Evolutionary conservation across 2,329 filamentous ascomycete species (phyloP).

Genomic region (Fusarium longipes): DNA sequence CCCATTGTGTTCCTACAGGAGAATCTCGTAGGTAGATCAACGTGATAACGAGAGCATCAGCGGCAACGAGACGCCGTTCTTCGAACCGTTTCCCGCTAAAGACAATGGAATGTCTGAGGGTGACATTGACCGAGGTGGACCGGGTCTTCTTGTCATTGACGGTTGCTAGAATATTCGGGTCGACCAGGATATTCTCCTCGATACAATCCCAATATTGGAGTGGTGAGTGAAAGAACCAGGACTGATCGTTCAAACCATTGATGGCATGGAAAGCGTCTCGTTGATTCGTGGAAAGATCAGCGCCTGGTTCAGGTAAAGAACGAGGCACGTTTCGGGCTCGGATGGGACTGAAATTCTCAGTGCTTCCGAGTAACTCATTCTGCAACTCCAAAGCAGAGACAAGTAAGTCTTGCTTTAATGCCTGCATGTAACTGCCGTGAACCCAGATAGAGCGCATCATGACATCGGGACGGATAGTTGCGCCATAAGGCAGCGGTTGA

Average conservation of each 20-base stretch:
- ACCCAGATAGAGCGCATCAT: constrained; percentile 86
- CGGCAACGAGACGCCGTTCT: constrained; percentile 73
- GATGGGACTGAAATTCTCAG: constrained; percentile 65
- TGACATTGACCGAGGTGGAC: constrained; percentile 77
- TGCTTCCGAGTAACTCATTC: constrained; percentile 73
- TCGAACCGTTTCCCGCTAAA: constrained; percentile 85
- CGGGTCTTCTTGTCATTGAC: constrained; percentile 73
- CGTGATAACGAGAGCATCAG: constrained; percentile 82
- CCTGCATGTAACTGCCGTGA: constrained; percentile 83
- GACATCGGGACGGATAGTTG: constrained; percentile 70
- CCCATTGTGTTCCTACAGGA: constrained; percentile 73
- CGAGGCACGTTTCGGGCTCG: constrained; percentile 47
- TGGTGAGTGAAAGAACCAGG: constrained; percentile 86
- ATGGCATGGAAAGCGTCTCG: constrained; percentile 68
- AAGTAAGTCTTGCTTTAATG: constrained; percentile 73
- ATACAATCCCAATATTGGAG: constrained; percentile 83
- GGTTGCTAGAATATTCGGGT: constrained; percentile 73
- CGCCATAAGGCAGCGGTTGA: constrained; percentile 67
- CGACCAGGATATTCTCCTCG: constrained; percentile 65
- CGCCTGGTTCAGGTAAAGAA: constrained; percentile 45
- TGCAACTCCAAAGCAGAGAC: constrained; percentile 76
- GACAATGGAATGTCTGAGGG: constrained; percentile 80
- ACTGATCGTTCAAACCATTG: constrained; percentile 69
- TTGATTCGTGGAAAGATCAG: constrained; percentile 56
- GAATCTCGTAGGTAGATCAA: constrained; percentile 76